A percentile compares a stretch with the other conserved stretches of the same genome.
Evolutionary conservation across 2,329 filamentous ascomycete genomes (phyloP).

Genomic region (Claviceps sp.): DNA sequence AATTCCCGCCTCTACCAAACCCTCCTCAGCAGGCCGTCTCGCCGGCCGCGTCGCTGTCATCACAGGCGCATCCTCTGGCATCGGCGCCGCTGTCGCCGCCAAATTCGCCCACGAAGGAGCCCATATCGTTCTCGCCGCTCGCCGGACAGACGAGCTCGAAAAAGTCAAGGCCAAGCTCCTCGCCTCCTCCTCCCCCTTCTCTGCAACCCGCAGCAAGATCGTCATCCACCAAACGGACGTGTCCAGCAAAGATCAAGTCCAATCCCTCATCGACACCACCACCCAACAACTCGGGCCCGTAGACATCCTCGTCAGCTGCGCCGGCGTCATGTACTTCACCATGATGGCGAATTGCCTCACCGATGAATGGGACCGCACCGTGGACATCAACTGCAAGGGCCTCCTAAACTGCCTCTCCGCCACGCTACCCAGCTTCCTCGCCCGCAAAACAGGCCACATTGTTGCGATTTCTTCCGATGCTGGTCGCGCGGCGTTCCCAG

Average conservation of each 20-base stretch:
- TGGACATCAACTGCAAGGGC: conserved; percentile 80
- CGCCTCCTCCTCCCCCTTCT: conserved; percentile 18
- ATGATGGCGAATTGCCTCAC: conserved; percentile 67
- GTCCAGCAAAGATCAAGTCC: conserved; percentile 51
- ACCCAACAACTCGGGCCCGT: conserved; percentile 52
- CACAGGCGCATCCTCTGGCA: conserved; percentile 69
- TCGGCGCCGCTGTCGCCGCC: conserved; percentile 59
- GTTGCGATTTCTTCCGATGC: conserved; percentile 75
- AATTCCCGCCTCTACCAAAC: conserved; percentile 33
- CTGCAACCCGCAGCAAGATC: conserved; percentile 52
- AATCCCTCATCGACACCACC: conserved; percentile 47
- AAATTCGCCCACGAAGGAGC: conserved; percentile 59
- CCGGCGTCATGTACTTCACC: conserved; percentile 80
- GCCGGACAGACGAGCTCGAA: conserved; percentile 56
- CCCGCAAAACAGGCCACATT: conserved; percentile 56
- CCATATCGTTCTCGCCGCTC: conserved; percentile 58
- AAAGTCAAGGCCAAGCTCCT: conserved; percentile 46
- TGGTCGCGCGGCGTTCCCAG: conserved; percentile 69
- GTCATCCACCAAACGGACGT: conserved; percentile 61
- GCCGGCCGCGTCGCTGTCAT: conserved; percentile 59
- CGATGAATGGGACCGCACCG: conserved; percentile 69
- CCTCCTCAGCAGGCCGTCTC: conserved; percentile 46
- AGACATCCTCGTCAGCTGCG: conserved; percentile 68
- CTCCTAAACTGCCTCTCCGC: conserved; percentile 59
- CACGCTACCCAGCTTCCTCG: conserved; percentile 57